A percentile compares a stretch with the other conserved stretches of the same genome.
Evolutionary conservation across 768 basidiomycete species (phyloP).

Genomic region (Cubamyces lactineus): DNA sequence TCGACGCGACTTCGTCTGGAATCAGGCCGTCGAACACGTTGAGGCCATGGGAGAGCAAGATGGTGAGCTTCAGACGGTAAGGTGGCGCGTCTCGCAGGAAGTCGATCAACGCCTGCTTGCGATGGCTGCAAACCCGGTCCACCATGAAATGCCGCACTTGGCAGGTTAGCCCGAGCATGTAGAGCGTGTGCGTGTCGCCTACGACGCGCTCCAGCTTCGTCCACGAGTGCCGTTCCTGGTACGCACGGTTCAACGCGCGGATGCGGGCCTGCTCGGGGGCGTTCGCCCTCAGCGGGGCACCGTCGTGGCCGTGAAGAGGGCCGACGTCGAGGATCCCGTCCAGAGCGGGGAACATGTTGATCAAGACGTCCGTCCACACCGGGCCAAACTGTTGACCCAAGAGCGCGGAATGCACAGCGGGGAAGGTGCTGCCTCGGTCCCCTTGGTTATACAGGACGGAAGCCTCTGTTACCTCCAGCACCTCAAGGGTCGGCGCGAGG

Average conservation of each 20-base stretch:
- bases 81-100: neutral
- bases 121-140: neutral
- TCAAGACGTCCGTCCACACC: neutral
- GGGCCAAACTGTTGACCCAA: neutral
- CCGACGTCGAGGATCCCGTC: neutral
- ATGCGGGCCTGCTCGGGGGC: neutral
- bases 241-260: neutral
- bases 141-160: neutral
- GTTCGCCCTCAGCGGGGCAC: neutral
- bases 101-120: neutral
- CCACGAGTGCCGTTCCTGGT: neutral
- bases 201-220: neutral
- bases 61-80: neutral
- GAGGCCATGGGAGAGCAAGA: neutral
- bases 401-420: neutral
- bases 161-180: neutral
- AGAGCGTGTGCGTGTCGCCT: neutral
- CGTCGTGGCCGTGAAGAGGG: neutral
- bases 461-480: neutral
- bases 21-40: neutral
- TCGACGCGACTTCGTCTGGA: neutral
- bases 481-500: neutral
- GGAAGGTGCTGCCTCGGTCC: neutral
- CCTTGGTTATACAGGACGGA: neutral
- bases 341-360: conserved; percentile 1